These are phyloP conservation scores for Furculomyces boomerangus DNA, from an alignment of 371 early-diverging fungal genomes.

Conservation along the genomic window DNA sequence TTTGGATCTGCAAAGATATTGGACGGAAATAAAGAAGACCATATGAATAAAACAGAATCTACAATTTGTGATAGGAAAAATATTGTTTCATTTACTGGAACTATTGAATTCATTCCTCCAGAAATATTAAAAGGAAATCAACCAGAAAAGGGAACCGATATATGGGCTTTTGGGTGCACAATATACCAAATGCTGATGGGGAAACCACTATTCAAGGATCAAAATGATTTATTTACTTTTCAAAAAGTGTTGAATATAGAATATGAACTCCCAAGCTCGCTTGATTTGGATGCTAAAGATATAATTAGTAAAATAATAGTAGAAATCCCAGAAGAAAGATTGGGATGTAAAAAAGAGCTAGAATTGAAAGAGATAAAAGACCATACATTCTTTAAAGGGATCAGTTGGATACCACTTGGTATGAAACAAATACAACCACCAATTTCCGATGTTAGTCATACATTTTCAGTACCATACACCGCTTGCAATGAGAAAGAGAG, in stretches of 20 bases:
- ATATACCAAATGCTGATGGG: conserved; percentile 89
- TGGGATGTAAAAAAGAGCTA: conserved; percentile 40
- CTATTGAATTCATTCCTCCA: conserved; percentile 92
- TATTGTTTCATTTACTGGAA: conserved; percentile 97
- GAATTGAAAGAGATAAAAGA: conserved; percentile 53
- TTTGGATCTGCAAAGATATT: conserved; percentile 56
- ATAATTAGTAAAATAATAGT: conserved; percentile 53
- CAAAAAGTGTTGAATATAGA: conserved; percentile 80
- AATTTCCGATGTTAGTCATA: too few relatives aligned
- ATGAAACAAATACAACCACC: too few relatives aligned
- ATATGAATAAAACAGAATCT: conserved; percentile 8
- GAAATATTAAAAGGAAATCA: conserved; percentile 82
- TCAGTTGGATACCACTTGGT: conserved; percentile 62
- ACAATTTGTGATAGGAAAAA: conserved; percentile 32
- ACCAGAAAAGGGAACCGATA: conserved; percentile 53
- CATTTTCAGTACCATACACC: conserved; percentile 34
- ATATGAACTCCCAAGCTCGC: conserved; percentile 55
- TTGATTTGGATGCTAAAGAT: conserved; percentile 44
- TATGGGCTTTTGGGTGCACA: conserved; percentile 98
- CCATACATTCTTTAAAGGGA: conserved; percentile 77
- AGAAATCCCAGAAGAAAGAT: conserved; percentile 50
- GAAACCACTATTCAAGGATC: conserved; percentile 87
- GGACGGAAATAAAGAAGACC: too few relatives aligned
- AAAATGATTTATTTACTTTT: conserved; percentile 90
- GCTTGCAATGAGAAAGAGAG: conserved; percentile 21